phyloP scores from a whole-genome alignment of 371 early-diverging fungal genomes.

The Circinella minor region DNA sequence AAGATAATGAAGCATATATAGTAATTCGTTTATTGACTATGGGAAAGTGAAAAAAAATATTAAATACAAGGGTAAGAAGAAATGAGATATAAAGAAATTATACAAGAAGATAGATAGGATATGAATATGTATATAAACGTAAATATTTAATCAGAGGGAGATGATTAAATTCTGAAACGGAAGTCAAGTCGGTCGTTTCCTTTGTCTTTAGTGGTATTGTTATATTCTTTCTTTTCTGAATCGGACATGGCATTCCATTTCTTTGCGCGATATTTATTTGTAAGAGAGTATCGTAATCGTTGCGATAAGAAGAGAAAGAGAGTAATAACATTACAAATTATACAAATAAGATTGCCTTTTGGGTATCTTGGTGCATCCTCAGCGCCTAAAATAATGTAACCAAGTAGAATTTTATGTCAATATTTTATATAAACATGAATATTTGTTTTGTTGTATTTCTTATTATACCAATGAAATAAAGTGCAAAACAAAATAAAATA shows the following conservation, averaged over 20 bases:
- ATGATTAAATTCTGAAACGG: conserved; percentile 32
- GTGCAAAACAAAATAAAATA: not conserved
- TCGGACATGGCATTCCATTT: conserved; percentile 42
- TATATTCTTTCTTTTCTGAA: conserved; percentile 30
- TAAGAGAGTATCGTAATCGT: conserved; percentile 32
- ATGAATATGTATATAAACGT: too few relatives aligned
- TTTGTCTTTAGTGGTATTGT: conserved; percentile 32
- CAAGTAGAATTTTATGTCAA: too few relatives aligned
- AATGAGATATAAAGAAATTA: too few relatives aligned
- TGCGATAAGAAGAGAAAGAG: conserved; percentile 26
- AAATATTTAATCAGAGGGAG: too few relatives aligned
- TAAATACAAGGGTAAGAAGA: too few relatives aligned
- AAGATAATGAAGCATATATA: too few relatives aligned
- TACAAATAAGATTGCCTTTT: conserved; percentile 44
- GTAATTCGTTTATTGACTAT: too few relatives aligned
- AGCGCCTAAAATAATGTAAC: conserved; percentile 11
- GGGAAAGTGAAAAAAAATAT: too few relatives aligned
- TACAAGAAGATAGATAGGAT: too few relatives aligned
- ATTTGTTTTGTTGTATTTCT: too few relatives aligned
- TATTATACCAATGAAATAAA: too few relatives aligned
- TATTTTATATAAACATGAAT: too few relatives aligned
- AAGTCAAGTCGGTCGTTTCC: conserved; percentile 50
- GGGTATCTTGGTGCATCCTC: conserved; percentile 45
- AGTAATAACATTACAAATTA: conserved; percentile 24
- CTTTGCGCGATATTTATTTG: conserved; percentile 29